phyloP scores from a whole-genome alignment of 78 protist species.

The Acrasis kona region DNA sequence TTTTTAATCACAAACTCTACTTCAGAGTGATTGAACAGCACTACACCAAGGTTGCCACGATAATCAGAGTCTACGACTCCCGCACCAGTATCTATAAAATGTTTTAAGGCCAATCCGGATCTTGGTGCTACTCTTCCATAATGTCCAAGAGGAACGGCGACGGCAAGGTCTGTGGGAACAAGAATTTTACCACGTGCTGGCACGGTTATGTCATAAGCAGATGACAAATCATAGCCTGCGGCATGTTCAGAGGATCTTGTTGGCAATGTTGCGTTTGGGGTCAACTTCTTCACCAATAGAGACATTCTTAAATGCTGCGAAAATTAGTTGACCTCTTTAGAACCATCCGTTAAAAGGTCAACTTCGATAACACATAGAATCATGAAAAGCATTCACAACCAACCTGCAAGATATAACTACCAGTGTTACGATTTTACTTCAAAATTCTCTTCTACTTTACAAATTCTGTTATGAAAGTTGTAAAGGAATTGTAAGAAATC shows the following conservation, averaged over 20 bases:
- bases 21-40: neutral
- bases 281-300: neutral
- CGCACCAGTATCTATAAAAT: neutral
- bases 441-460: no score
- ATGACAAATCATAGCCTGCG: neutral
- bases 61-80: constrained; percentile 14
- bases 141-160: neutral
- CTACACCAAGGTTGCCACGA: constrained; percentile 4
- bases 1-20: neutral
- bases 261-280: neutral
- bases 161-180: neutral
- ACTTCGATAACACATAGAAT: no score
- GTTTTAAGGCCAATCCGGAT: neutral
- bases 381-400: no score
- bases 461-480: no score
- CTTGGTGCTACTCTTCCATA: constrained; percentile 12
- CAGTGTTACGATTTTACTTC: no score
- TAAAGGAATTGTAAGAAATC: no score
- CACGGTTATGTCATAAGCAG: neutral
- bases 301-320: no score
- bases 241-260: neutral
- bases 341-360: no score
- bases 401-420: no score
- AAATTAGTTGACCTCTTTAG: no score
- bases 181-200: neutral